phyloP scores from a whole-genome alignment of 2,329 filamentous ascomycete species.

The Hypocreales sp. region DNA sequence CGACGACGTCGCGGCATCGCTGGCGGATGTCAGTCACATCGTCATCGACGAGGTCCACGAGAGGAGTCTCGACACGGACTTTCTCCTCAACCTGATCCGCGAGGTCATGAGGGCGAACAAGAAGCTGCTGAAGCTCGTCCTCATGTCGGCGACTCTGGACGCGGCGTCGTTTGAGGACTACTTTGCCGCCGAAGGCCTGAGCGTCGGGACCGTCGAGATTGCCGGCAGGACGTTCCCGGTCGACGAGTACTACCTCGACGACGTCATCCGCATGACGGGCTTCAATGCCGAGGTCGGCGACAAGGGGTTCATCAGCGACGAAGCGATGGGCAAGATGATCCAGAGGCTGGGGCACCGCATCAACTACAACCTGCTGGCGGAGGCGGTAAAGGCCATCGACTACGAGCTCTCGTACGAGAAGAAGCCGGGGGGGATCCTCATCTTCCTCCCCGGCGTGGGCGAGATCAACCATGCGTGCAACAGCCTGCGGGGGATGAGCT shows the following conservation, averaged over 20 bases:
- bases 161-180: slow-evolving; percentile 73
- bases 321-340: slow-evolving; percentile 53
- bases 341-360: slow-evolving; percentile 66
- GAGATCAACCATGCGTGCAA: slow-evolving; percentile 78
- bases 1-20: slow-evolving; percentile 63
- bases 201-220: slow-evolving; percentile 73
- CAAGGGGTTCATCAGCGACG: slow-evolving; percentile 27
- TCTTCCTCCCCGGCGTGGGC: slow-evolving; percentile 82
- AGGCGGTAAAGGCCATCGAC: slow-evolving; percentile 72
- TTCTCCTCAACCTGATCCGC: slow-evolving; percentile 72
- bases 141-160: slow-evolving; percentile 95
- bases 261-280: slow-evolving; percentile 65
- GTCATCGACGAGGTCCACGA: slow-evolving; percentile 97
- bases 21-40: slow-evolving; percentile 85
- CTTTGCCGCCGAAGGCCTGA: slow-evolving; percentile 52
- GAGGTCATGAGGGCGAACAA: slow-evolving; percentile 62
- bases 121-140: slow-evolving; percentile 72
- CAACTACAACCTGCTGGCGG: slow-evolving; percentile 76
- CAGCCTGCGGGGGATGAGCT: slow-evolving; percentile 43
- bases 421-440: slow-evolving; percentile 68
- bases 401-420: slow-evolving; percentile 49
- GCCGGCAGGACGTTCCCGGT: slow-evolving; percentile 82
- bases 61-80: slow-evolving; percentile 86
- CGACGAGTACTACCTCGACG: slow-evolving; percentile 77
- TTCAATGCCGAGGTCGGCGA: slow-evolving; percentile 43